Base-by-base conservation (phyloP, 345 rosid species). In the Euclidium syriacum region DNA sequence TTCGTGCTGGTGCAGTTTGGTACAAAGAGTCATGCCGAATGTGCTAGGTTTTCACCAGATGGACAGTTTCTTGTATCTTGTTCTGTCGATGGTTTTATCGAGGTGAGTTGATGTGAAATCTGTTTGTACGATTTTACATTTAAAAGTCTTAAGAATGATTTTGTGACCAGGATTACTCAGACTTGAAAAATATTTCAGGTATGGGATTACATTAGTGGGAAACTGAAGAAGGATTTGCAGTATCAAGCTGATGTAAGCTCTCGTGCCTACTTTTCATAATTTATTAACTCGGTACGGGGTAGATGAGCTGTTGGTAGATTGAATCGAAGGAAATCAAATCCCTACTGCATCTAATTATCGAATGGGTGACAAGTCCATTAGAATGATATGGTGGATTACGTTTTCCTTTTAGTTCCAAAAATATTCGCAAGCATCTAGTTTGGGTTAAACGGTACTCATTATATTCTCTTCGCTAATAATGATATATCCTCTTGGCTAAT, bases 181-280 rank as follows among this genome's bases (percentile, higher is more conserved):
- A 61, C 65, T 29, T 68, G 57, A 27, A 67, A 53, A 47, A 5
- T 43, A 32, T 63, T 41, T 44, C 58, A 90, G 97, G 97, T 95
- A 41, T 95, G 99, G 99, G 99, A 95, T 80, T 86, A 95, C 67
- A 64, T 90, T 42, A 95, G 89, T 59, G 99, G 99, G 59, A 95
- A 95, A 81, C 87, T 95, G 74, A 88, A 95, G 83, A 90, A 90
- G 75, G 99, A 95, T 78, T 87, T 95, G 62, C 97, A 86, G 38
- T 95, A 95, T 74, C 99, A 95, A 77, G 97, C 97, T 69, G 99
- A 82, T 54, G 99, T 87, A 60, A 81, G 91, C 74, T 62, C 17
- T 32, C 14, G 9, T 64, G 22, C 40, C 64, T 27, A 32, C 20
- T 24, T 56, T 71, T 55, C 32, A 14, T 63, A 11, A 32, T 35